phyloP scores from a whole-genome alignment of 1,139 yeast species.

The Yamadazyma sp. region DNA sequence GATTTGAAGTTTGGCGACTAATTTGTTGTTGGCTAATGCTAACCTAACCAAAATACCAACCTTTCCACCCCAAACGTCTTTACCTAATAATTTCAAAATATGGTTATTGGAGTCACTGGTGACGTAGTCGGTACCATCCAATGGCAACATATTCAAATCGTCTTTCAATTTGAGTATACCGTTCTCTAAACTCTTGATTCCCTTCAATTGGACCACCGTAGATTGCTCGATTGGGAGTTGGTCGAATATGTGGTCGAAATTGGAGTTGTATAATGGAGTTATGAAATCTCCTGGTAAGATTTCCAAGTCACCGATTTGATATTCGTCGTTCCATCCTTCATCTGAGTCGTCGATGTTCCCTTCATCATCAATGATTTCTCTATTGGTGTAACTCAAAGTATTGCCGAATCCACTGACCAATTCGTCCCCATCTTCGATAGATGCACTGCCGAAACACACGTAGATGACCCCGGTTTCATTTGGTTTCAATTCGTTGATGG shows the following conservation, averaged over 20 bases:
- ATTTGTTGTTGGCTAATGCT: conserved; percentile 67
- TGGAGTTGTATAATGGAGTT: conserved; percentile 73
- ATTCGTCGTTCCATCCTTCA: conserved; percentile 92
- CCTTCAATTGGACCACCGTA: conserved; percentile 39
- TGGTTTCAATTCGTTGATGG: conserved; percentile 73
- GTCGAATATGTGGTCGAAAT: conserved; percentile 75
- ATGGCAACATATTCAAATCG: conserved; percentile 73
- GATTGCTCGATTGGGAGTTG: conserved; percentile 49
- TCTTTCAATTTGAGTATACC: conserved; percentile 50
- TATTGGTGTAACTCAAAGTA: conserved; percentile 71
- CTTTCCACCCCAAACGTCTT: conserved; percentile 70
- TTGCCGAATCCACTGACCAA: conserved; percentile 55
- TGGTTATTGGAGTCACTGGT: conserved; percentile 64
- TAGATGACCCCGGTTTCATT: conserved; percentile 73
- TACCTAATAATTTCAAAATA: conserved; percentile 79
- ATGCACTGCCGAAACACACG: conserved; percentile 69
- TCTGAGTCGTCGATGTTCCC: conserved; percentile 67
- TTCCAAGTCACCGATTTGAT: conserved; percentile 81
- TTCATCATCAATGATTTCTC: conserved; percentile 77
- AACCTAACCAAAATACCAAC: conserved; percentile 71
- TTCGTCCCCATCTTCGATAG: conserved; percentile 36
- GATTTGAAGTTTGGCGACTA: conserved; percentile 75
- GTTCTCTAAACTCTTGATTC: conserved; percentile 33
- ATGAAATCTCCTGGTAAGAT: conserved; percentile 82
- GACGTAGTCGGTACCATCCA: conserved; percentile 76